Evolutionary conservation across 1,139 yeast genomes (phyloP).

Genomic region (Kodamaea arcana): DNA sequence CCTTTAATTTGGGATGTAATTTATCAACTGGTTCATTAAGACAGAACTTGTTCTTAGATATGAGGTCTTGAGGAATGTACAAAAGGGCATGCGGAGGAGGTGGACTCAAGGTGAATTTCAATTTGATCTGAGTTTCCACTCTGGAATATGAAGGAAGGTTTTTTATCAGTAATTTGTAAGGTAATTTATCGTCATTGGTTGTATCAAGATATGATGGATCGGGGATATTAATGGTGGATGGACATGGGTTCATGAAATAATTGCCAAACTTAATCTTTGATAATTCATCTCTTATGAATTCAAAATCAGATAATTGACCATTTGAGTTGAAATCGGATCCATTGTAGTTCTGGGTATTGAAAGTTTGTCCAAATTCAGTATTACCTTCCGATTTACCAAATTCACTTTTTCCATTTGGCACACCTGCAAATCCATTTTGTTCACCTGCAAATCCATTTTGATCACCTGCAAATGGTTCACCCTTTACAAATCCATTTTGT

Average conservation of each 20-base stretch:
- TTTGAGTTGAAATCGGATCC: not conserved
- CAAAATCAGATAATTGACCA: slow-evolving; percentile 33
- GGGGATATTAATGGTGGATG: slow-evolving; percentile 27
- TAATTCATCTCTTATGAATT: slow-evolving; percentile 48
- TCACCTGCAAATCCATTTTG: no score
- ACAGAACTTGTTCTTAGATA: slow-evolving; percentile 77
- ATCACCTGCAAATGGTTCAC: no score
- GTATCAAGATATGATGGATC: slow-evolving; percentile 37
- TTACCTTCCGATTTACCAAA: not conserved
- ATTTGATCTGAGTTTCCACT: slow-evolving; percentile 91
- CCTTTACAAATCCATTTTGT: no score
- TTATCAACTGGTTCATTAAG: slow-evolving; percentile 44
- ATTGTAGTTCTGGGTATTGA: not conserved
- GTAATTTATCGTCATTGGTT: slow-evolving; percentile 39
- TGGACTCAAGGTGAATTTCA: slow-evolving; percentile 63
- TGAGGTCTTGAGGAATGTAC: slow-evolving; percentile 80
- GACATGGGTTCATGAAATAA: slow-evolving; percentile 37
- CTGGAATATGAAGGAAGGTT: slow-evolving; percentile 78
- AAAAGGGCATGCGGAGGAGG: slow-evolving; percentile 68
- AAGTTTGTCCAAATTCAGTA: not conserved
- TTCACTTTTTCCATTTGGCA: no score
- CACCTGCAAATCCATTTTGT: no score
- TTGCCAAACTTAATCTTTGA: slow-evolving; percentile 58
- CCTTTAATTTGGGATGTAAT: slow-evolving; percentile 43
- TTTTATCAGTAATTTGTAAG: slow-evolving; percentile 54